Evolutionary conservation across 257 asterid species (phyloP).

Genomic region (Nicotiana sylvestris): DNA sequence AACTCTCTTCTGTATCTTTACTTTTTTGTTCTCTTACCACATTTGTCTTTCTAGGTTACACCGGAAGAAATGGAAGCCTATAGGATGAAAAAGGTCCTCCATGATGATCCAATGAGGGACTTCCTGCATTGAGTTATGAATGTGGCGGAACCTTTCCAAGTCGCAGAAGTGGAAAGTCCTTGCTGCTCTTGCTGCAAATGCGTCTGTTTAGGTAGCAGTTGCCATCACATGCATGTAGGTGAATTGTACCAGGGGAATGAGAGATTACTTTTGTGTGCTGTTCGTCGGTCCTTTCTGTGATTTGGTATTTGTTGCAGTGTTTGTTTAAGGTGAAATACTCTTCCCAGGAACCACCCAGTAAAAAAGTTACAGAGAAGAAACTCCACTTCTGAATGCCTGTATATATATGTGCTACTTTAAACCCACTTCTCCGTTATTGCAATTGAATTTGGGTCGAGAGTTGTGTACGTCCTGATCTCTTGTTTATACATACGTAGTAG

Average conservation of each 20-base stretch:
- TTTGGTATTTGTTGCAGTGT: neutral
- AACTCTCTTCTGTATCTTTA: neutral
- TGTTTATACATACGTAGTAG: neutral
- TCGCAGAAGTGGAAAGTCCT: neutral
- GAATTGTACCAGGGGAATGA: neutral
- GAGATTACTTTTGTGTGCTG: neutral
- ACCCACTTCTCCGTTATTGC: neutral
- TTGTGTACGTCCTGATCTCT: neutral
- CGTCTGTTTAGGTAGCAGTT: neutral
- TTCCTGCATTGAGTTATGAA: slow-evolving; percentile 37
- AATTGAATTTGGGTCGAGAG: neutral
- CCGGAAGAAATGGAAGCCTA: slow-evolving; percentile 73
- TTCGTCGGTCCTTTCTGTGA: neutral
- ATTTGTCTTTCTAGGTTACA: slow-evolving; percentile 40
- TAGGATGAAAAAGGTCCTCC: slow-evolving; percentile 67
- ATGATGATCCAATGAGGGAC: slow-evolving; percentile 73
- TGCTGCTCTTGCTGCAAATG: neutral
- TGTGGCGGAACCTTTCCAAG: neutral
- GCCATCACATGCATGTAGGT: neutral
- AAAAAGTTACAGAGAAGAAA: neutral
- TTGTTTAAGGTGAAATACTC: neutral
- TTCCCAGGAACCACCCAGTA: too few relatives aligned
- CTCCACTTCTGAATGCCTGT: neutral
- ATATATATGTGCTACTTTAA: neutral
- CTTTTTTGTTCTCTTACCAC: slow-evolving; percentile 7